Percentiles rank a stretch among this genome's conserved stretches.
phyloP scores from a whole-genome alignment of 495 filamentous ascomycete genomes.

The Penicillium steckii region DNA sequence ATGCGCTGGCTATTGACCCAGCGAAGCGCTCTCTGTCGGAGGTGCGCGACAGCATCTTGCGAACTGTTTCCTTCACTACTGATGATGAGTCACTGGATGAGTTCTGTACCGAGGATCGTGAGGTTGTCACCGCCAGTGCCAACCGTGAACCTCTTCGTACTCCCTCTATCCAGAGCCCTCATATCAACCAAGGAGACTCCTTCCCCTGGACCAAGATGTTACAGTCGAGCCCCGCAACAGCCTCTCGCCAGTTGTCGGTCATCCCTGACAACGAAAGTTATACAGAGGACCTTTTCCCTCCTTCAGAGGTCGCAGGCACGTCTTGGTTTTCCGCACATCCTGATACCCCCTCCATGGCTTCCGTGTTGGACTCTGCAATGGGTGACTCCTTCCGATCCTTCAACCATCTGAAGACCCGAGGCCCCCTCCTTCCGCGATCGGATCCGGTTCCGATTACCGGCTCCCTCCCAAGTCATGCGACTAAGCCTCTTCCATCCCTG shows the following conservation, averaged over 20 bases:
- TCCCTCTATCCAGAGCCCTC: conserved; percentile 88
- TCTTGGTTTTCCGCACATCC: conserved; percentile 72
- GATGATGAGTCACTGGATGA: conserved; percentile 90
- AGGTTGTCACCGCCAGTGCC: conserved; percentile 70
- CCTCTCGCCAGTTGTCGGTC: conserved; percentile 79
- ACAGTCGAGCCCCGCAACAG: conserved; percentile 70
- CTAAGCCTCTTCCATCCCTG: conserved; percentile 63
- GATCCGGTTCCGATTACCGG: conserved; percentile 64
- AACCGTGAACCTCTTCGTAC: conserved; percentile 95
- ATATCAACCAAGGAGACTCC: conserved; percentile 70
- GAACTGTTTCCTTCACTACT: conserved; percentile 88
- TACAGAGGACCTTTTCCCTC: conserved; percentile 85
- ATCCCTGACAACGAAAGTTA: conserved; percentile 79
- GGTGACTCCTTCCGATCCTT: conserved; percentile 67
- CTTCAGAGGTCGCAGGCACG: conserved; percentile 65
- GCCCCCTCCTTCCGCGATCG: conserved; percentile 42
- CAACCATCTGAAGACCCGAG: conserved; percentile 41
- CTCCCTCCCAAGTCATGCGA: conserved; percentile 72
- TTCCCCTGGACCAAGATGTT: conserved; percentile 97
- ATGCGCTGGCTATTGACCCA: conserved; percentile 87
- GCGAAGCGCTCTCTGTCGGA: conserved; percentile 78
- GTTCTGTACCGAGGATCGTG: conserved; percentile 82
- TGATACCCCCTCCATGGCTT: conserved; percentile 75
- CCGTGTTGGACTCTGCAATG: conserved; percentile 72
- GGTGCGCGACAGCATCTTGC: conserved; percentile 71